phyloP scores from a whole-genome alignment of 495 filamentous ascomycete genomes.

The Penicillium paradoxum region DNA sequence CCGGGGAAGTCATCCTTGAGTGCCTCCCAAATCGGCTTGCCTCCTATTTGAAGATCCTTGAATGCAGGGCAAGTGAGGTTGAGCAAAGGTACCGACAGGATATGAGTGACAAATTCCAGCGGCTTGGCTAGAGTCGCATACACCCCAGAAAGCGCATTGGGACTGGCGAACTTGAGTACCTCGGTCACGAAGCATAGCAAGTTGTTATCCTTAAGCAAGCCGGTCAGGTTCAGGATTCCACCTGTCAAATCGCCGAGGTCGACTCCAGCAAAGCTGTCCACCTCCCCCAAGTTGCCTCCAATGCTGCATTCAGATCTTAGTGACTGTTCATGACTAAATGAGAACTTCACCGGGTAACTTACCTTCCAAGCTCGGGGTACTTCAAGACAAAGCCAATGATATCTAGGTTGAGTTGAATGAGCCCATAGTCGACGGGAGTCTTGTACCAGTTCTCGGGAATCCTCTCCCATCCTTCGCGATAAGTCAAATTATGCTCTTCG shows the following conservation, averaged over 20 bases:
- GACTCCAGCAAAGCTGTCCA: slow-evolving; percentile 53
- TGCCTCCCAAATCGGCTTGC: slow-evolving; percentile 29
- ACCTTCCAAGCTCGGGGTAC: slow-evolving; percentile 37
- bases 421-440: slow-evolving; percentile 36
- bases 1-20: slow-evolving; percentile 33
- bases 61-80: slow-evolving; percentile 35
- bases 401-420: slow-evolving; percentile 37
- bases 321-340: too few species aligned
- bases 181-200: slow-evolving; percentile 46
- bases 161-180: slow-evolving; percentile 36
- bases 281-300: slow-evolving; percentile 53
- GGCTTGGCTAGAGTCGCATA: slow-evolving; percentile 34
- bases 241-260: slow-evolving; percentile 46
- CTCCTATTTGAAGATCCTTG: slow-evolving; percentile 32
- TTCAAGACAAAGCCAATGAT: slow-evolving; percentile 32
- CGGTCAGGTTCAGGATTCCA: slow-evolving; percentile 41
- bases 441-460: slow-evolving; percentile 62
- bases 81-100: slow-evolving; percentile 23
- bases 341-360: slow-evolving; percentile 12
- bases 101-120: slow-evolving; percentile 25
- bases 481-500: slow-evolving; percentile 33
- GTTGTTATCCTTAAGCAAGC: slow-evolving; percentile 42
- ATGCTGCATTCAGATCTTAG: slow-evolving; percentile 26
- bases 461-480: slow-evolving; percentile 44
- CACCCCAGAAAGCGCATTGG: slow-evolving; percentile 34